Evolutionary conservation across 2,329 filamentous ascomycete genomes (phyloP), one percentile per base, ranked within the genome.

Genomic region (Exophiala phaeomuriformis): DNA sequence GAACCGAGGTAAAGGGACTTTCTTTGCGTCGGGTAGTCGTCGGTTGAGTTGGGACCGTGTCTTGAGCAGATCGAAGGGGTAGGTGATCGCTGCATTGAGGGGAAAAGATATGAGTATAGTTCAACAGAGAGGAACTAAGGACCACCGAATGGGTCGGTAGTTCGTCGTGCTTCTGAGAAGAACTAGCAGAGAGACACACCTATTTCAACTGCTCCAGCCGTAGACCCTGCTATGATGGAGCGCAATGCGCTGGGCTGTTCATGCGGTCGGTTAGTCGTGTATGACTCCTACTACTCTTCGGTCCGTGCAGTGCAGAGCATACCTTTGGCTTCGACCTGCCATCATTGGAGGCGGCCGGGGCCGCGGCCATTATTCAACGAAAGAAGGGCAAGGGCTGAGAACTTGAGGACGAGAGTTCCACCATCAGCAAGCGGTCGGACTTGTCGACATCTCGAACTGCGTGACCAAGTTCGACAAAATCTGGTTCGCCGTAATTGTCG

Each of bases 61-160:
- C 76, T 97, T 97, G 65, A 91, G 91, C 74, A 97, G 95, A 72
- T 96, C 90, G 65, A 90, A 90, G 52, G 90, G 90, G 71, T 95
- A 96, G 60, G 90, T 95, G 64, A 95, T 94, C 58, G 90, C 82
- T 84, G 46, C 45, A 29, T 19, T 10, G 19, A 19, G 19, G 19
- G 19, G 19, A 19, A 19, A 19, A 19, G 19, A 19, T 19, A 19
- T 19, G 19, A 19, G 19, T 19, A 19, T 19, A 32, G 39, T 19
- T 8, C 12, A 32, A 40, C 28, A 45, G 4, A 3, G 30, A 10
- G 5, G 19, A 29, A 4, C 4, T 12, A 8, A 2, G 2, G 8
- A 27, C 9, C n/a, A 44, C 6, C 43, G 30, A 37, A 35, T 30
- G 5, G n/a, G 41, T 36, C 37, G 35, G 4, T 2, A 48, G 19